Percentiles rank a stretch among this genome's conserved stretches.
Conservation (phyloP, 23 red algal species). For the Gracilariopsis chorda region DNA sequence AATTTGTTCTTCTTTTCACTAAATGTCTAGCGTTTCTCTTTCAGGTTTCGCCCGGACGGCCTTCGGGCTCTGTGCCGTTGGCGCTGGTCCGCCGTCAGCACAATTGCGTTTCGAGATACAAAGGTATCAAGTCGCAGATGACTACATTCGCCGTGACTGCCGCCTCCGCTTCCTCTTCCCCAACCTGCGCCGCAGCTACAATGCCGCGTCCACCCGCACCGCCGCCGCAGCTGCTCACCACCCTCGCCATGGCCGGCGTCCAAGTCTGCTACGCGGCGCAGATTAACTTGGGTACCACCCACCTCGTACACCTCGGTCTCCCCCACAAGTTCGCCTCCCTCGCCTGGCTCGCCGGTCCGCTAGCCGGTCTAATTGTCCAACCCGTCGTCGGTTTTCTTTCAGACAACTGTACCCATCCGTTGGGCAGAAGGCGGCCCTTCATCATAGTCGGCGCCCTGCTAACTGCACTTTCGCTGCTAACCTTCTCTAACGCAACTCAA, state of each 20-base stretch:
- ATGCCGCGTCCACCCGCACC: neutral
- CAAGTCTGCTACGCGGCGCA: conserved; percentile 87
- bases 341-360: conserved; percentile 93
- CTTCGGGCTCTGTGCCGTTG: no score
- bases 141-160: no score
- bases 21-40: no score
- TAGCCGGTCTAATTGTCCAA: conserved; percentile 84
- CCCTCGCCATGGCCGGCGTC: conserved; percentile 79
- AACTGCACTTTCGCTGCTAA: conserved; percentile 55
- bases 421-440: conserved; percentile 82
- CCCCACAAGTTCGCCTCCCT: conserved; percentile 46
- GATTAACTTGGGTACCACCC: conserved; percentile 70
- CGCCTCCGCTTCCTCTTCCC: no score
- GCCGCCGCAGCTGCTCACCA: conserved; percentile 46
- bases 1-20: no score
- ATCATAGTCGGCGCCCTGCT: conserved; percentile 64
- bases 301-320: conserved; percentile 70
- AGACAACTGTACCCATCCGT: conserved; percentile 50
- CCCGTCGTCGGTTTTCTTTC: conserved; percentile 79
- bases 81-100: no score
- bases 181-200: no score
- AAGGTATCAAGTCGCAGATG: no score
- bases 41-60: no score
- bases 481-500: conserved; percentile 54
- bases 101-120: no score